A percentile compares a stretch with the other conserved stretches of the same genome.
Conservation (phyloP, 2,329 filamentous ascomycete species). For the Xenoacremonium recifei region DNA sequence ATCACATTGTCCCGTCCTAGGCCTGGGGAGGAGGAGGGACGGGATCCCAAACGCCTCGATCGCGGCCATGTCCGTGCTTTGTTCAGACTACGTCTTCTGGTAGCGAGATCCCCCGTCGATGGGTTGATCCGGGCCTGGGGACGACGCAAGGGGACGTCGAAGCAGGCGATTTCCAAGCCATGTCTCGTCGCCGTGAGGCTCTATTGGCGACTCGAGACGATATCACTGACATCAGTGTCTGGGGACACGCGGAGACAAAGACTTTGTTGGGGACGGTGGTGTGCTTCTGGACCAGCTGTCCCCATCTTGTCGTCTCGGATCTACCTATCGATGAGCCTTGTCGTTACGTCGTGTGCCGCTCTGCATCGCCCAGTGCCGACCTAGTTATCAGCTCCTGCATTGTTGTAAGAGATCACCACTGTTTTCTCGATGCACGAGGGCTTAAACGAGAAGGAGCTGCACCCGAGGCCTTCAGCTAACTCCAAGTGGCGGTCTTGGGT, state of each 20-base stretch:
- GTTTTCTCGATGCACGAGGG: conserved; percentile 23
- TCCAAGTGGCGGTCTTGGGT: not conserved
- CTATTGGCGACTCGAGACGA: conserved; percentile 12
- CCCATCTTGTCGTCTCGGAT: conserved; percentile 3
- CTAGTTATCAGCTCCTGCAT: too few relatives aligned
- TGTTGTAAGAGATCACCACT: too few relatives aligned
- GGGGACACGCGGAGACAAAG: conserved; percentile 13
- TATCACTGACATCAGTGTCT: not conserved
- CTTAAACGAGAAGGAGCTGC: conserved; percentile 13
- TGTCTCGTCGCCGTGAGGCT: conserved; percentile 13
- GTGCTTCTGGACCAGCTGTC: conserved; percentile 11
- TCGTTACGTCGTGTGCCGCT: conserved; percentile 17
- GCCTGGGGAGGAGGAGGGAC: conserved; percentile 10
- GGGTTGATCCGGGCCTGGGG: conserved; percentile 18
- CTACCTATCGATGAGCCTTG: conserved; percentile 6
- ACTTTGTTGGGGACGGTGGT: conserved; percentile 12
- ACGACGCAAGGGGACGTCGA: conserved; percentile 10
- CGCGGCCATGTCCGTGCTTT: conserved; percentile 19
- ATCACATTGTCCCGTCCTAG: too few relatives aligned
- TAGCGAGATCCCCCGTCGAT: conserved; percentile 20
- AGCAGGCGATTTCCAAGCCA: conserved; percentile 14
- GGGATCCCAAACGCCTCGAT: conserved; percentile 16
- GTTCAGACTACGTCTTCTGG: conserved; percentile 10
- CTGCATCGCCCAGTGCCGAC: conserved; percentile 16
- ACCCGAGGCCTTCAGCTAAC: conserved; percentile 7